phyloP scores from a whole-genome alignment of 352 stramenopile species.

The Aphanomyces cochlioides region DNA sequence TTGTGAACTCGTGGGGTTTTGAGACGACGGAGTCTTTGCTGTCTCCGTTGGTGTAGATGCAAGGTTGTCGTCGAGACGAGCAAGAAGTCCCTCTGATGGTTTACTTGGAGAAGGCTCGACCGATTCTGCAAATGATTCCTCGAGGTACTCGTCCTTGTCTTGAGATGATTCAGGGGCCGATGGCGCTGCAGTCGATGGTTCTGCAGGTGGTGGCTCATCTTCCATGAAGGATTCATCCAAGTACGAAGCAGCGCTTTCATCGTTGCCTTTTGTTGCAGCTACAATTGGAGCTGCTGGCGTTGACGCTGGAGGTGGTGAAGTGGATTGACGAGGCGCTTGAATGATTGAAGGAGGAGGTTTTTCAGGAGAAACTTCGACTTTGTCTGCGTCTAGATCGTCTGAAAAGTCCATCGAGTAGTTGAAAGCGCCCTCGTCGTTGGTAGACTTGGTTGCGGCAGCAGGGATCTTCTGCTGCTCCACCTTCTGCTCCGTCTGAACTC shows the following conservation, averaged over 20 bases:
- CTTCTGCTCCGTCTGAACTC: too few relatives aligned
- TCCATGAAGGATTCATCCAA: constrained; percentile 35
- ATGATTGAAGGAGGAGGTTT: neutral
- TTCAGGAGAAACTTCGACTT: neutral
- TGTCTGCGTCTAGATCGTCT: constrained; percentile 37
- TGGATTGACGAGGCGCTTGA: too few relatives aligned
- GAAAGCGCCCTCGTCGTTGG: constrained; percentile 40
- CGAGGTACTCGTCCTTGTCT: constrained; percentile 29
- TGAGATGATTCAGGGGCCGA: neutral
- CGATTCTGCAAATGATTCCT: constrained; percentile 38
- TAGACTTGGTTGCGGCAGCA: neutral
- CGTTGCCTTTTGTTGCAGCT: neutral
- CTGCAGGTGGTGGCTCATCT: constrained; percentile 6
- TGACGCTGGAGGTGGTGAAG: too few relatives aligned
- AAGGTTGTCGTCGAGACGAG: too few relatives aligned
- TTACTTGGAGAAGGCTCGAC: constrained; percentile 1
- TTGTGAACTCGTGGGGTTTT: too few relatives aligned
- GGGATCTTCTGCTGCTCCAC: neutral
- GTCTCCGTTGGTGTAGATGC: too few relatives aligned
- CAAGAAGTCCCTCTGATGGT: too few relatives aligned
- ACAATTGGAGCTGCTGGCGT: too few relatives aligned
- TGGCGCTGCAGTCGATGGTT: neutral
- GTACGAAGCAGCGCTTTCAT: constrained; percentile 15
- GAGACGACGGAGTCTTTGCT: too few relatives aligned
- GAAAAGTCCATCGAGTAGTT: constrained; percentile 77